Evolutionary conservation across 176 grass and related monocot genomes (phyloP).

Genomic region (Raddia guianensis): DNA sequence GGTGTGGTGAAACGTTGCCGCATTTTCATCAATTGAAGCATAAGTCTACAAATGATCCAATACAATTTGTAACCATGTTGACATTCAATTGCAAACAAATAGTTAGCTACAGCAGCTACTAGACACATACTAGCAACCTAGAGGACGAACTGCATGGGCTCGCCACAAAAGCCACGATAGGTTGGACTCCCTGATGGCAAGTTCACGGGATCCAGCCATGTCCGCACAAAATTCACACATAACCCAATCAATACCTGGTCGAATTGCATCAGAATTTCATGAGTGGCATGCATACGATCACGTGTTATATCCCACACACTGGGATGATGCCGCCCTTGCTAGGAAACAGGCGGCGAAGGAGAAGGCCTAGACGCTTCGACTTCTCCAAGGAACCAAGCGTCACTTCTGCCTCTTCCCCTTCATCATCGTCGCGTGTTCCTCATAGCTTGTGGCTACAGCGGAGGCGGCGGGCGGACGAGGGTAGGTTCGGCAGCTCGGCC

Average conservation of each 20-base stretch:
- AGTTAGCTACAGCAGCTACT: conserved; percentile 10
- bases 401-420: conserved; percentile 54
- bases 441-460: conserved; percentile 5
- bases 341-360: conserved; percentile 81
- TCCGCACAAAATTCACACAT: conserved; percentile 41
- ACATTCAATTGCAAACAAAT: conserved; percentile 2
- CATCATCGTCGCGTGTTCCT: conserved; percentile 54
- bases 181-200: conserved; percentile 53
- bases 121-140: conserved; percentile 52
- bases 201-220: conserved; percentile 82
- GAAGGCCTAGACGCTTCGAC: conserved; percentile 49
- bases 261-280: neutral
- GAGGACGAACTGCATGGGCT: conserved; percentile 83
- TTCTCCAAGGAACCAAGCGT: conserved; percentile 68
- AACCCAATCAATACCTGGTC: neutral
- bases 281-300: neutral
- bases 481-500: neutral
- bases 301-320: conserved; percentile 17
- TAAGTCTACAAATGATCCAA: conserved; percentile 59
- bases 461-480: neutral
- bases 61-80: neutral
- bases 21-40: conserved; percentile 55
- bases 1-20: conserved; percentile 74
- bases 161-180: conserved; percentile 70
- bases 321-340: conserved; percentile 82